A percentile compares a stretch with the other conserved stretches of the same genome.
These are phyloP conservation scores for Cytospora piceae DNA, from an alignment of 2,329 filamentous ascomycete species.

Conservation along the genomic window DNA sequence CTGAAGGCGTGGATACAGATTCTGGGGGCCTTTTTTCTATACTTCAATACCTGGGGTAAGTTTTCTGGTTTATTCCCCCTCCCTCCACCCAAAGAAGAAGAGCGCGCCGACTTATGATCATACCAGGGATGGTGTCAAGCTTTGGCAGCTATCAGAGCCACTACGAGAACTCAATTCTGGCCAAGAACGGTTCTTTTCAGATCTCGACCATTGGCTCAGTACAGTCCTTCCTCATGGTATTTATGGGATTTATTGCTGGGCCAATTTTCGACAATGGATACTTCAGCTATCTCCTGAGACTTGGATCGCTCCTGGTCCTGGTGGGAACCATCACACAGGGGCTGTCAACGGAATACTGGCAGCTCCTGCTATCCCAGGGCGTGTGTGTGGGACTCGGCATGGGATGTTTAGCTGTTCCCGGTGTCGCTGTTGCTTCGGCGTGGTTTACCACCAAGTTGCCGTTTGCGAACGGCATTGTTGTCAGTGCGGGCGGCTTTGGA, in stretches of 20 bases:
- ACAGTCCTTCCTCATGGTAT: constrained; percentile 47
- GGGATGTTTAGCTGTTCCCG: constrained; percentile 43
- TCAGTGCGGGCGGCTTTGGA: constrained; percentile 32
- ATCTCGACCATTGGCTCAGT: constrained; percentile 52
- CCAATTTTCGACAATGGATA: constrained; percentile 49
- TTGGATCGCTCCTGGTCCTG: constrained; percentile 42
- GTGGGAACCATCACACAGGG: constrained; percentile 50
- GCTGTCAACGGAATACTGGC: constrained; percentile 49
- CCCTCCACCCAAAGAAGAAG: background rate
- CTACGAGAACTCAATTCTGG: constrained; percentile 44
- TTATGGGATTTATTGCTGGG: constrained; percentile 46
- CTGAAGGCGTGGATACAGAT: constrained; percentile 57
- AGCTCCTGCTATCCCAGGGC: constrained; percentile 44
- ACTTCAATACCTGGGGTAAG: constrained; percentile 57
- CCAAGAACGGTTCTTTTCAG: constrained; percentile 39
- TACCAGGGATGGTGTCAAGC: constrained; percentile 33
- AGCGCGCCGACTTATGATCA: background rate
- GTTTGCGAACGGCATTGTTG: constrained; percentile 40
- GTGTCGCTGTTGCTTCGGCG: constrained; percentile 42
- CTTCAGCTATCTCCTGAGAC: constrained; percentile 42
- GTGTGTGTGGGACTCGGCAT: constrained; percentile 44
- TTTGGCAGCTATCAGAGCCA: constrained; percentile 52
- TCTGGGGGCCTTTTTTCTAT: constrained; percentile 54
- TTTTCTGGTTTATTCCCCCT: background rate
- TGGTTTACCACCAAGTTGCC: constrained; percentile 45